Conservation (phyloP, 73 alveolate species). For the Paramecium biaurelia region DNA sequence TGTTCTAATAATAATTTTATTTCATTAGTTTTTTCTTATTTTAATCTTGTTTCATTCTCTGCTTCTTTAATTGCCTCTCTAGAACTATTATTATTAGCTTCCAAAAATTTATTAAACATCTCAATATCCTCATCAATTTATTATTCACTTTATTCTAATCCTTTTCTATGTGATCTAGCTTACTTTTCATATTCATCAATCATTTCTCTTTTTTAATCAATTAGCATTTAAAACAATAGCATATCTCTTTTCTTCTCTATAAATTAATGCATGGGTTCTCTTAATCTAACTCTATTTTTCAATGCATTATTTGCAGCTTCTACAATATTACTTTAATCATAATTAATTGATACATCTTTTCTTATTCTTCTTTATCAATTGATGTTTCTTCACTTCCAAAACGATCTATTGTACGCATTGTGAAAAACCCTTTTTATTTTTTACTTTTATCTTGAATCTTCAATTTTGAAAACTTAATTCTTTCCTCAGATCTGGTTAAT, state of each 20-base stretch:
- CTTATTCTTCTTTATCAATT: neutral
- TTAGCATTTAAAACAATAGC: conserved; percentile 55
- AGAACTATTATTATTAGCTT: conserved; percentile 42
- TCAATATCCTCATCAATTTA: conserved; percentile 56
- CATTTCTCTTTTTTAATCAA: conserved; percentile 49
- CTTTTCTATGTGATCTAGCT: conserved; percentile 37
- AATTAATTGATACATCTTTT: neutral
- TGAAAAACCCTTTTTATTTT: conserved; percentile 36
- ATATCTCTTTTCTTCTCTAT: conserved; percentile 58
- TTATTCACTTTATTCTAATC: conserved; percentile 46
- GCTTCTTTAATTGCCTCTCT: conserved; percentile 60
- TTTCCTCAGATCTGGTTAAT: neutral
- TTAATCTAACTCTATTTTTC: conserved; percentile 53
- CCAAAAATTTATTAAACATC: conserved; percentile 39
- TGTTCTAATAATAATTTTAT: conserved; percentile 8
- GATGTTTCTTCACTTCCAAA: conserved; percentile 21
- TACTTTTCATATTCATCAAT: conserved; percentile 50
- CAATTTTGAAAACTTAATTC: neutral
- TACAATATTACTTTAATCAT: conserved; percentile 31
- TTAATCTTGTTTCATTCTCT: conserved; percentile 50
- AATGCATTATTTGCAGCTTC: conserved; percentile 58
- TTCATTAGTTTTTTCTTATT: conserved; percentile 37
- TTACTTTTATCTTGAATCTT: conserved; percentile 41
- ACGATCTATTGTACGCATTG: conserved; percentile 12
- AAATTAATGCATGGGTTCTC: conserved; percentile 58